Conservation (phyloP, 495 filamentous ascomycete species). For the Penicillium verhagenii region DNA sequence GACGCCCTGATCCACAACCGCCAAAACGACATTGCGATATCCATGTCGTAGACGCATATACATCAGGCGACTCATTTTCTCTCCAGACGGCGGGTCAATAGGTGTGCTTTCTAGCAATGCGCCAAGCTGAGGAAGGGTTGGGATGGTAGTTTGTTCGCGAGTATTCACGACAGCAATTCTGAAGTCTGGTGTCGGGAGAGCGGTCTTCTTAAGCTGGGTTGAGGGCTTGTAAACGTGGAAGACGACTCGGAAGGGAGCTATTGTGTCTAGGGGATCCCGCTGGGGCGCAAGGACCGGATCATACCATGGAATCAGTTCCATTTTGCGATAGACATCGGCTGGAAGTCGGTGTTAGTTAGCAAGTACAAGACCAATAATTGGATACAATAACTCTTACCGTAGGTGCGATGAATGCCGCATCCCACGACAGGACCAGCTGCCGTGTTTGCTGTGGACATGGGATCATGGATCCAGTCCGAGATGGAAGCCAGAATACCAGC, state of each 20-base stretch:
- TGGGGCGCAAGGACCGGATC: constrained; percentile 45
- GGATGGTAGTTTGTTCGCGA: constrained; percentile 61
- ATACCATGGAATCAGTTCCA: constrained; percentile 73
- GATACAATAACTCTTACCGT: constrained; percentile 39
- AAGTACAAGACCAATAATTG: neutral
- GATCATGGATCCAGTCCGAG: constrained; percentile 34
- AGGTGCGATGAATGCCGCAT: constrained; percentile 76
- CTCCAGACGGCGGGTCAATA: constrained; percentile 55
- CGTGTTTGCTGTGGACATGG: constrained; percentile 26
- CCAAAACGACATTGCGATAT: constrained; percentile 78
- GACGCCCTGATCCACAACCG: constrained; percentile 85
- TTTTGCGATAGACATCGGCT: constrained; percentile 70
- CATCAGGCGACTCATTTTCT: constrained; percentile 49
- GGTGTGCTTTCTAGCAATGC: constrained; percentile 68
- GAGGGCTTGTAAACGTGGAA: constrained; percentile 79
- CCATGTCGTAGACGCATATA: constrained; percentile 80
- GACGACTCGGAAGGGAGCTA: constrained; percentile 62
- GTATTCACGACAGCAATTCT: constrained; percentile 77
- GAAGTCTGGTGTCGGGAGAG: constrained; percentile 77
- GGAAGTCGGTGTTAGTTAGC: constrained; percentile 1
- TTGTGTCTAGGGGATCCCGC: constrained; percentile 18
- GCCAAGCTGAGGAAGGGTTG: constrained; percentile 67
- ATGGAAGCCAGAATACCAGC: constrained; percentile 35
- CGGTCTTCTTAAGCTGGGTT: constrained; percentile 69
- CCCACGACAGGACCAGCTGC: constrained; percentile 67